phyloP scores from a whole-genome alignment of 805 yeast genomes.

The Myxozyma vanderwaltii region DNA sequence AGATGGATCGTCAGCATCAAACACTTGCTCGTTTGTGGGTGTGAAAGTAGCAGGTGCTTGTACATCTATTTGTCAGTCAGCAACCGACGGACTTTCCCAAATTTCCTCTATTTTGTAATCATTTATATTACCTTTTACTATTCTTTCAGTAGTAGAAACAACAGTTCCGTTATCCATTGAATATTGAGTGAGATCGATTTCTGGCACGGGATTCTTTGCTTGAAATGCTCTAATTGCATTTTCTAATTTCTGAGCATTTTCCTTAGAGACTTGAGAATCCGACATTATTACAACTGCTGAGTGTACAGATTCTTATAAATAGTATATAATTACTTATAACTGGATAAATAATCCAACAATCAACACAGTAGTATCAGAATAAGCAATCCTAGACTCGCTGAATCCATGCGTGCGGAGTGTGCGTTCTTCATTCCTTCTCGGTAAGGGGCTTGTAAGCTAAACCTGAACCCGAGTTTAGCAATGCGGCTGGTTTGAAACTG shows the following conservation, averaged over 20 bases:
- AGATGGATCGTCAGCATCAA: conserved; percentile 52
- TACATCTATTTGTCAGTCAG: conserved; percentile 45
- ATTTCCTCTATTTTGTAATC: not conserved
- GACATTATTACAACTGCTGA: too few species aligned
- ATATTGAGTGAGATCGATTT: conserved; percentile 50
- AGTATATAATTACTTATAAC: too few species aligned
- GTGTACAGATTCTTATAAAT: too few species aligned
- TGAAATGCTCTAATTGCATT: conserved; percentile 45
- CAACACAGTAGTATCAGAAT: too few species aligned
- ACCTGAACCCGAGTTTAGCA: too few species aligned
- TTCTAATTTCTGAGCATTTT: conserved; percentile 37
- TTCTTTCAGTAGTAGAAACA: conserved; percentile 60
- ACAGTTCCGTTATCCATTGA: conserved; percentile 61
- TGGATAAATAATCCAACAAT: too few species aligned
- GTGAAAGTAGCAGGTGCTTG: conserved; percentile 63
- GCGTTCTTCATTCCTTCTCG: too few species aligned
- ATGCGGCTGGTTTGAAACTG: too few species aligned
- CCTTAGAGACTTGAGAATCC: not conserved
- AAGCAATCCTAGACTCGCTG: too few species aligned
- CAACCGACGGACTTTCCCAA: not conserved
- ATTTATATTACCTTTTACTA: conserved; percentile 42
- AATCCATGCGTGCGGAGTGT: too few species aligned
- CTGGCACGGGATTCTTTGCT: conserved; percentile 39
- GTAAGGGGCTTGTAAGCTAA: too few species aligned
- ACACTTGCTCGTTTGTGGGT: conserved; percentile 72